Evolutionary conservation across 225 moss, liverwort and hornwort species (phyloP).

Genomic region (Polytrichum formosum): DNA sequence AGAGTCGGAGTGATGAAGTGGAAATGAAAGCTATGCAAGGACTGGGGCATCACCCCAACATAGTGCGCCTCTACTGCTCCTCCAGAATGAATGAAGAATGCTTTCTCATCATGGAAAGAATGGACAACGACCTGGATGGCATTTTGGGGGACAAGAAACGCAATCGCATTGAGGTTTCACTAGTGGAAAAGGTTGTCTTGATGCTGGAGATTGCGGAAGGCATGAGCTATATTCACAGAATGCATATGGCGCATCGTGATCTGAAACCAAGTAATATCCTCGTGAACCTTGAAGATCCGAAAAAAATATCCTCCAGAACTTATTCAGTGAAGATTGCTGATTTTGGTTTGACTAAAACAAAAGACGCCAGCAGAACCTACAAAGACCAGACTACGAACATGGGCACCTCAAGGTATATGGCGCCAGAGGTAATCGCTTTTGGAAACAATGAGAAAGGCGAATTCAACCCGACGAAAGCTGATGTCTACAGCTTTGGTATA

Average conservation of each 20-base stretch:
- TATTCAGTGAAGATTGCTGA: conserved; percentile 18
- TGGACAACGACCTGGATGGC: conserved; percentile 11
- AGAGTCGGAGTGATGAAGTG: no score
- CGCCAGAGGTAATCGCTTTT: background rate
- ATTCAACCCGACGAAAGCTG: background rate
- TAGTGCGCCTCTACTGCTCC: conserved; percentile 15
- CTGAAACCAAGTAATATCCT: conserved; percentile 23
- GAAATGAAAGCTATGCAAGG: conserved; percentile 12
- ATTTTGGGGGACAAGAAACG: no score
- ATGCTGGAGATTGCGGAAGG: conserved; percentile 34
- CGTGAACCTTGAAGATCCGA: conserved; percentile 3
- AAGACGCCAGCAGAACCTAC: conserved; percentile 4
- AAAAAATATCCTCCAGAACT: background rate
- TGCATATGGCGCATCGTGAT: conserved; percentile 15
- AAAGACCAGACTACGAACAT: background rate
- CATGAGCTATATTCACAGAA: conserved; percentile 15
- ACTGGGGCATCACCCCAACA: conserved; percentile 22
- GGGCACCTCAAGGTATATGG: background rate
- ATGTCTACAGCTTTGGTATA: conserved; percentile 2
- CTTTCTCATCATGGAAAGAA: conserved; percentile 27
- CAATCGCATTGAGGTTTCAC: no score
- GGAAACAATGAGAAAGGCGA: background rate
- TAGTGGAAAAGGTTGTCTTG: conserved; percentile 8
- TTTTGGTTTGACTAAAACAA: conserved; percentile 29
- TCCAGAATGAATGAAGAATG: background rate